These are phyloP conservation scores for Davidsoniella virescens DNA, from an alignment of 2,329 filamentous ascomycete species.

Conservation along the genomic window DNA sequence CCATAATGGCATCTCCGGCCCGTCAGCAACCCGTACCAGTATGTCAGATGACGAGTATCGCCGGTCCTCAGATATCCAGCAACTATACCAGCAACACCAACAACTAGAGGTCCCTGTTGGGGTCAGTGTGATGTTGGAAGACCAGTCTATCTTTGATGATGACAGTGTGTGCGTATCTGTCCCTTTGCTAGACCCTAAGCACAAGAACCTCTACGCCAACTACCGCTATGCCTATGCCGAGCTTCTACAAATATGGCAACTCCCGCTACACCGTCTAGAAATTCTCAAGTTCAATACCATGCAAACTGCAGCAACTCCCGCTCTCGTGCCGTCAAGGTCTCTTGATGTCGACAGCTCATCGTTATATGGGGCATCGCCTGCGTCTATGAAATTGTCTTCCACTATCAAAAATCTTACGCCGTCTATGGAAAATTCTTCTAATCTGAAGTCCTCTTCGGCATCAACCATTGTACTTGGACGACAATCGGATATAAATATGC, in stretches of 20 bases:
- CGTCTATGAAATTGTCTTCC: too few relatives aligned
- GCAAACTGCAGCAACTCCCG: conserved; percentile 20
- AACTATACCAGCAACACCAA: conserved; percentile 16
- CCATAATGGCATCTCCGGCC: conserved; percentile 24
- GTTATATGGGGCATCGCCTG: too few relatives aligned
- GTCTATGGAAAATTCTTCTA: conserved; percentile 13
- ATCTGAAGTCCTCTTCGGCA: conserved; percentile 26
- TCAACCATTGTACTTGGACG: conserved; percentile 15
- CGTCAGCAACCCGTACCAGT: conserved; percentile 25
- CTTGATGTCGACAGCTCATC: too few relatives aligned
- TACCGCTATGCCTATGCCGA: conserved; percentile 54
- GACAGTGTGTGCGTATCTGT: conserved; percentile 44
- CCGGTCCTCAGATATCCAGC: conserved; percentile 13
- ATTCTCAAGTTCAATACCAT: conserved; percentile 54
- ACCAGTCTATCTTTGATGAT: conserved; percentile 51
- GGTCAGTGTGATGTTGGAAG: conserved; percentile 32
- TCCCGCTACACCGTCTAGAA: conserved; percentile 46
- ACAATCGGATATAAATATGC: conserved; percentile 32
- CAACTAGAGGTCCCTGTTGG: conserved; percentile 19
- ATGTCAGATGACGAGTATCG: conserved; percentile 37
- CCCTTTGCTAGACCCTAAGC: conserved; percentile 38
- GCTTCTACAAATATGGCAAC: conserved; percentile 49
- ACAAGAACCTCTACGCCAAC: conserved; percentile 33
- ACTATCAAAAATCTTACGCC: conserved; percentile 27
- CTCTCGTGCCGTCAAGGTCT: neutral